Evolutionary conservation across 352 stramenopile species (phyloP).

Genomic region (Globisporangium middletonii): DNA sequence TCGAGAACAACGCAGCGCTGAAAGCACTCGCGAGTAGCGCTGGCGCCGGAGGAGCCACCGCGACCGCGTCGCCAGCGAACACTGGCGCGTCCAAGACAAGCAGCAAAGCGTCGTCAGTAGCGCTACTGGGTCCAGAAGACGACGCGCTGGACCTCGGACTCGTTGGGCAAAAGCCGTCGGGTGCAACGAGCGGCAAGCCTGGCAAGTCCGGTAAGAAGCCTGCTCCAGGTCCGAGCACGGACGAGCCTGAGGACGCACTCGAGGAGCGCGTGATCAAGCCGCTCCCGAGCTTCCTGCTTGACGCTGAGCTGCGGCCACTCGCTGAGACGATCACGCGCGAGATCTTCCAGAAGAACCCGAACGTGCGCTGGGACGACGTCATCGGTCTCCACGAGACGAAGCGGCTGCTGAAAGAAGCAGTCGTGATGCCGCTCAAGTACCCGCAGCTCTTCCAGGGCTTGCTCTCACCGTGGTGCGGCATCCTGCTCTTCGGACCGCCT

Average conservation of each 20-base stretch:
- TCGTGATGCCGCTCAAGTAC: constrained; percentile 94
- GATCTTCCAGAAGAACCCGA: constrained; percentile 90
- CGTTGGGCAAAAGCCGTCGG: constrained; percentile 56
- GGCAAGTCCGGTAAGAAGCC: constrained; percentile 30
- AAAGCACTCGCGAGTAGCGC: constrained; percentile 41
- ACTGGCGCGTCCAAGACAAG: not conserved
- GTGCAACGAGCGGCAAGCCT: constrained; percentile 18
- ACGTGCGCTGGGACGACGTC: constrained; percentile 86
- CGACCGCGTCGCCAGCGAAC: constrained; percentile 1
- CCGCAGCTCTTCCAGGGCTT: constrained; percentile 93
- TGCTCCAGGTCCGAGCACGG: constrained; percentile 4
- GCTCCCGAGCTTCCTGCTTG: constrained; percentile 77
- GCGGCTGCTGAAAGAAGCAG: constrained; percentile 90
- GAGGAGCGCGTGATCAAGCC: constrained; percentile 84
- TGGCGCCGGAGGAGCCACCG: constrained; percentile 1
- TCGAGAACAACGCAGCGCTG: constrained; percentile 74
- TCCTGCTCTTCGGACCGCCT: constrained; percentile 82
- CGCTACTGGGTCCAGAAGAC: constrained; percentile 22
- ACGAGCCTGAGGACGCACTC: constrained; percentile 42
- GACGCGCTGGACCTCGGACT: constrained; percentile 52
- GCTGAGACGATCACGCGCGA: constrained; percentile 88
- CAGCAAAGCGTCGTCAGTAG: constrained; percentile 5
- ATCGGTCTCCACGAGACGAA: constrained; percentile 91
- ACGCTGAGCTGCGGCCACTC: constrained; percentile 82
- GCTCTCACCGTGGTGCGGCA: constrained; percentile 86